phyloP scores from a whole-genome alignment of 202 grass and related monocot species.

The Eragrostis tef region DNA sequence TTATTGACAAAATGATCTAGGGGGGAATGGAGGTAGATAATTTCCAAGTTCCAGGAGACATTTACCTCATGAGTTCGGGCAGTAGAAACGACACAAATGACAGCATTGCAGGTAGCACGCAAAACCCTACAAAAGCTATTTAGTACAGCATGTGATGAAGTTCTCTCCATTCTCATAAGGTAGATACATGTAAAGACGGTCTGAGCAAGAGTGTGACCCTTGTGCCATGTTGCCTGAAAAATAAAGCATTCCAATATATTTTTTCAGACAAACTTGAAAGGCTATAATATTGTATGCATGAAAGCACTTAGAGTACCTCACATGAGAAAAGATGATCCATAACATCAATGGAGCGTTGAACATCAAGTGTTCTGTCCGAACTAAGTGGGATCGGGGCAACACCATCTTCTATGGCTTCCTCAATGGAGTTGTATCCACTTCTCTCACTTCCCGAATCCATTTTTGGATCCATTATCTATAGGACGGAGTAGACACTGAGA shows the following conservation, averaged over 20 bases:
- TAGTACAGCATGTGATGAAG: slow-evolving; percentile 86
- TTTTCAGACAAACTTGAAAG: slow-evolving; percentile 34
- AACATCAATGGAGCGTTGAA: slow-evolving; percentile 80
- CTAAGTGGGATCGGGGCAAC: slow-evolving; percentile 88
- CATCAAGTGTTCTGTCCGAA: slow-evolving; percentile 73
- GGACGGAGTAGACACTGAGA: slow-evolving; percentile 28
- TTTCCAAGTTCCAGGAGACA: slow-evolving; percentile 26
- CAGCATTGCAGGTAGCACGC: slow-evolving; percentile 81
- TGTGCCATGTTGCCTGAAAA: slow-evolving; percentile 95
- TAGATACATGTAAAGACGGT: slow-evolving; percentile 98
- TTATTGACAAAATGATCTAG: neutral
- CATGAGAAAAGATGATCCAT: slow-evolving; percentile 98
- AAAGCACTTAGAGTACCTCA: slow-evolving; percentile 69
- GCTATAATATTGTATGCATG: slow-evolving; percentile 26
- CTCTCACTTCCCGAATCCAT: slow-evolving; percentile 95
- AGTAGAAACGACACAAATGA: slow-evolving; percentile 73
- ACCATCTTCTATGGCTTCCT: slow-evolving; percentile 94
- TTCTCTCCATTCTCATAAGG: slow-evolving; percentile 86
- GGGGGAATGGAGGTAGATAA: neutral
- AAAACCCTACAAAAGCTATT: slow-evolving; percentile 89
- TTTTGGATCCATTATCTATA: slow-evolving; percentile 99
- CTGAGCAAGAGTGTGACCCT: slow-evolving; percentile 86
- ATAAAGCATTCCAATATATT: slow-evolving; percentile 43
- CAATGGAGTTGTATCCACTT: slow-evolving; percentile 73
- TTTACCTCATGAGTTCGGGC: slow-evolving; percentile 95